Conservation (phyloP, 1,139 yeast genomes). For the Pichia kudriavzevii region DNA sequence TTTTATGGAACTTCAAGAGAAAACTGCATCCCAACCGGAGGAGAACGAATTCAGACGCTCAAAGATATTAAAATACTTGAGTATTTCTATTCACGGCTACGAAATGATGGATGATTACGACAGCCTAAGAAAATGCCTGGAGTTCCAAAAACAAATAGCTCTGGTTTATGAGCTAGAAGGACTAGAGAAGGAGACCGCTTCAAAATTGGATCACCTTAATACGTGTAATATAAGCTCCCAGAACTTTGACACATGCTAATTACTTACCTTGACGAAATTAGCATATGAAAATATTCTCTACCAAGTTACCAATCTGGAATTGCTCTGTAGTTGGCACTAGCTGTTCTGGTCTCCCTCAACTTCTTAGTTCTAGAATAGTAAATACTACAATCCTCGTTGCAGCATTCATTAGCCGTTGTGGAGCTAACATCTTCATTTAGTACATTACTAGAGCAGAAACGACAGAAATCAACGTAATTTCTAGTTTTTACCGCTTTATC, state of each 20-base stretch:
- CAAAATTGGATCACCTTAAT: too few species aligned
- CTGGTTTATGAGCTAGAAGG: too few species aligned
- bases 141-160: slow-evolving; percentile 26
- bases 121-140: slow-evolving; percentile 30
- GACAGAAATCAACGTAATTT: slow-evolving; percentile 19
- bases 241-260: too few species aligned
- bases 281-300: too few species aligned
- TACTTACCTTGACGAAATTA: too few species aligned
- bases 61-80: slow-evolving; percentile 32
- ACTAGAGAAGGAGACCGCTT: too few species aligned
- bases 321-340: slow-evolving; percentile 9
- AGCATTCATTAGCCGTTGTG: slow-evolving; percentile 25
- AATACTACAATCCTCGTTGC: slow-evolving; percentile 38
- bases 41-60: slow-evolving; percentile 13
- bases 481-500: slow-evolving; percentile 16
- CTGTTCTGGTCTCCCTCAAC: slow-evolving; percentile 18
- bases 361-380: slow-evolving; percentile 32
- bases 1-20: slow-evolving; percentile 4
- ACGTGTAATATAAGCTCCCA: too few species aligned
- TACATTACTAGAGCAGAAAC: slow-evolving; percentile 17
- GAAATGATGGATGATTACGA: slow-evolving; percentile 31
- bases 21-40: slow-evolving; percentile 5
- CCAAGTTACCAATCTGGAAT: slow-evolving; percentile 22
- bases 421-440: slow-evolving; percentile 10
- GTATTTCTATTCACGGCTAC: slow-evolving; percentile 39